Conservation (phyloP, 495 filamentous ascomycete species). For the Penicillium alfredii region DNA sequence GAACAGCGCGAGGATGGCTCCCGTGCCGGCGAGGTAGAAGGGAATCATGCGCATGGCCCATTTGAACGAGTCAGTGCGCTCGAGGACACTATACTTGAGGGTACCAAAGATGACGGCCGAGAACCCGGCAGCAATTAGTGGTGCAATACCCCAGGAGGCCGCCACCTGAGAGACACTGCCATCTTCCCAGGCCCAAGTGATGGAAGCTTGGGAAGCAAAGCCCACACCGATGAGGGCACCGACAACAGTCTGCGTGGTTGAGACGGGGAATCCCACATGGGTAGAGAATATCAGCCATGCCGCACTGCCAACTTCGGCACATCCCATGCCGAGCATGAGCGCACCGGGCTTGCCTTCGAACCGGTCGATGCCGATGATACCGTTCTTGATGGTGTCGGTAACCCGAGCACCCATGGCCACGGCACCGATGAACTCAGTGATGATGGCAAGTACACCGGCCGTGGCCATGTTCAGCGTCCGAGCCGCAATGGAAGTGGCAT, state of each 20-base stretch:
- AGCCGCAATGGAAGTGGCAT: conserved; percentile 37
- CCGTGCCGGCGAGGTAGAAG: conserved; percentile 56
- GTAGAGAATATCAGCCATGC: conserved; percentile 56
- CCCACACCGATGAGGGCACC: conserved; percentile 59
- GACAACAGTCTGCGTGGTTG: conserved; percentile 60
- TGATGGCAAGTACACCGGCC: conserved; percentile 29
- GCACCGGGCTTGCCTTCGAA: conserved; percentile 49
- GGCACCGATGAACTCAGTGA: conserved; percentile 52
- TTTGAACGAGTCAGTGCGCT: conserved; percentile 52
- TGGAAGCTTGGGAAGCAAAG: conserved; percentile 49
- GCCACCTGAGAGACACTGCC: conserved; percentile 53
- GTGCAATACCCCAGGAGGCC: conserved; percentile 58
- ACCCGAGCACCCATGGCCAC: conserved; percentile 59
- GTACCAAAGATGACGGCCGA: conserved; percentile 56
- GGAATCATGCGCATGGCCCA: conserved; percentile 53
- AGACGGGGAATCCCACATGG: conserved; percentile 51
- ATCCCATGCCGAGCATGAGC: conserved; percentile 58
- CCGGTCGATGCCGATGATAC: conserved; percentile 49
- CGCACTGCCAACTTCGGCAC: conserved; percentile 54
- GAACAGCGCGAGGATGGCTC: conserved; percentile 56
- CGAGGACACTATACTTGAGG: conserved; percentile 58
- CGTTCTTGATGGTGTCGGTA: conserved; percentile 61
- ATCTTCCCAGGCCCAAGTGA: conserved; percentile 51
- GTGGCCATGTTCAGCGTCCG: conserved; percentile 34
- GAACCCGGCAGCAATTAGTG: conserved; percentile 52